Evolutionary conservation across 768 basidiomycete species (phyloP), one percentile per base, ranked within the genome.

Genomic region (Gyrodon lividus): DNA sequence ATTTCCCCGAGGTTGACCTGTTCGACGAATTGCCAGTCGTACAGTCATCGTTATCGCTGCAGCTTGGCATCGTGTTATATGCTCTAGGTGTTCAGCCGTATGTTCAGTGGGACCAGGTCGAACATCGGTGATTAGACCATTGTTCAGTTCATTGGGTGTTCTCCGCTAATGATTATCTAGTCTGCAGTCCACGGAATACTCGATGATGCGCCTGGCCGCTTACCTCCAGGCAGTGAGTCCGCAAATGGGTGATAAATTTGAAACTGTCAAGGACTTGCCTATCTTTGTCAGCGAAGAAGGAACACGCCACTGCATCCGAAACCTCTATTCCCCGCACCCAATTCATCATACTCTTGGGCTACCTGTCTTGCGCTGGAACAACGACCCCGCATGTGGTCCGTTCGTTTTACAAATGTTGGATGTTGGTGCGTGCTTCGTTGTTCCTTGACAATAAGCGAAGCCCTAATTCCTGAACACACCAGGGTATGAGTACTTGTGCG

Each of bases 1-100:
- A 95, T 70, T 94, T 97, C 62, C 72, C 84, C 9, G 89, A 82
- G 54, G 93, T 86, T 16, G 81, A 89, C 57, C 74, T 98, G n/a
- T 97, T 98, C 67, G 80, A 80, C 23, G 94, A 96, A 66, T 72
- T 93, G 14, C 84, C 92, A 3, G 81, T 89, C 5, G 10, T 30
- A 30, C 30, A 9, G 30, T 0, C 12, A 1, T 9, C 30, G 8
- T 3, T 10, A 30, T 30, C 8, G n/a, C n/a, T n/a, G n/a, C n/a
- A n/a, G n/a, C n/a, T 9, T 10, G 30, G 10, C 8, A 1, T 10
- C 8, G 30, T 30, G 9, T 9, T 30, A 9, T 3, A 30, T 10
- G 30, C 8, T 30, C 30, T 30, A 3, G 30, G 30, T 12, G 30
- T 30, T 9, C 8, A 30, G 8, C 8, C 8, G 30, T 12, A 8